Conservation (phyloP, 139 green algal species). For the Micromonas commoda region DNA sequence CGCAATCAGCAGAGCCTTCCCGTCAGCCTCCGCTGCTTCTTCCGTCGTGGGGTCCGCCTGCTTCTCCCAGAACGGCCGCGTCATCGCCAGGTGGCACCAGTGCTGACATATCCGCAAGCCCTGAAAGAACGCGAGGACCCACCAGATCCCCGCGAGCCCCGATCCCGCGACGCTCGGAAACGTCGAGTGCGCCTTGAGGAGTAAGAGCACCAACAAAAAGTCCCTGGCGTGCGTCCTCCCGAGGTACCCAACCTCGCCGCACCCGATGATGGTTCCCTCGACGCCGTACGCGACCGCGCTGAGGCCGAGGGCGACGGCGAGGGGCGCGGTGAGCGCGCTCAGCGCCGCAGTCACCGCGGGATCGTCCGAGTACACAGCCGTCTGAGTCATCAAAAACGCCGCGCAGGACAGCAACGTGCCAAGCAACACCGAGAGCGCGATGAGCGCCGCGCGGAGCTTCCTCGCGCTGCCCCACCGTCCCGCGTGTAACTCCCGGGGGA, state of each 20-base stretch:
- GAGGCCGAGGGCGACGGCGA: neutral
- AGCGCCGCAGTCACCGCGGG: neutral
- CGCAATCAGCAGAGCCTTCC: too few relatives aligned
- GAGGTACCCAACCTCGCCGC: neutral
- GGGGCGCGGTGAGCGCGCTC: neutral
- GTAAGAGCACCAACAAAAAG: neutral
- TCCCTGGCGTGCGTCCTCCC: neutral
- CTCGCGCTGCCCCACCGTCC: neutral
- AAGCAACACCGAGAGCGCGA: neutral
- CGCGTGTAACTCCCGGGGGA: neutral
- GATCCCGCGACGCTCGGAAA: neutral
- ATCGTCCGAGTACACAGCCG: neutral
- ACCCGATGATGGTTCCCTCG: slow-evolving; percentile 3
- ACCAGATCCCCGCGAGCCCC: neutral
- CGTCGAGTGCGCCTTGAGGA: neutral
- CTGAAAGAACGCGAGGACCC: neutral
- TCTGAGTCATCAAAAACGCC: neutral
- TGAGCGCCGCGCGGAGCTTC: neutral
- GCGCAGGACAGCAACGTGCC: neutral
- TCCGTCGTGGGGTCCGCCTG: too few relatives aligned
- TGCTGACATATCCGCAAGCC: neutral
- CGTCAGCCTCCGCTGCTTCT: too few relatives aligned
- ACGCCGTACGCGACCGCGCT: neutral
- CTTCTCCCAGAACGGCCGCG: neutral
- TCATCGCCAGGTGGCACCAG: neutral